A percentile compares a stretch with the other conserved stretches of the same genome.
Conservation (phyloP, 352 stramenopile species). For the Phytophthora sojae region DNA sequence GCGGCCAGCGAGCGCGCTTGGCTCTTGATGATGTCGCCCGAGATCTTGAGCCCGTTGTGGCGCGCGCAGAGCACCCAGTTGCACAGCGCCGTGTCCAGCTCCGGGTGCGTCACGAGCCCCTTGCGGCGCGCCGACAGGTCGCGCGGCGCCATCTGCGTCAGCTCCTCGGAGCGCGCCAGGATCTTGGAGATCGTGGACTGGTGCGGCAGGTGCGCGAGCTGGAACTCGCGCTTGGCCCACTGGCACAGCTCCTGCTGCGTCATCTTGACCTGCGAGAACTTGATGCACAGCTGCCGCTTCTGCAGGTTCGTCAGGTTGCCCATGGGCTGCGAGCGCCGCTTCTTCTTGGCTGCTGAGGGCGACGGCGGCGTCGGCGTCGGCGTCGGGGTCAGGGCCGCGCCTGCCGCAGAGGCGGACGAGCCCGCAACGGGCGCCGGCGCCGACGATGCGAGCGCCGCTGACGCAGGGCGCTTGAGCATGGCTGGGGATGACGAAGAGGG, state of each 20-base stretch:
- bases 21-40: conserved; percentile 70
- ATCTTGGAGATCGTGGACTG: conserved; percentile 79
- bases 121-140: conserved; percentile 49
- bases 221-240: conserved; percentile 70
- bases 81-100: conserved; percentile 67
- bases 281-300: conserved; percentile 67
- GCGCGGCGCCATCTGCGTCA: conserved; percentile 58
- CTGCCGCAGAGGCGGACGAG: not conserved
- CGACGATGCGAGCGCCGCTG: conserved; percentile 5
- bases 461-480: conserved; percentile 37
- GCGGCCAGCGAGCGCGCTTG: conserved; percentile 51
- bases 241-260: conserved; percentile 70
- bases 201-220: conserved; percentile 58
- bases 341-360: conserved; percentile 38
- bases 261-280: conserved; percentile 65
- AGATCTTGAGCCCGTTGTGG: conserved; percentile 60
- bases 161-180: conserved; percentile 49
- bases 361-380: conserved; percentile 13
- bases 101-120: conserved; percentile 57
- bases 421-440: not conserved
- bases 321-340: conserved; percentile 56
- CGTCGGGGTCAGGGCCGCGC: conserved; percentile 6
- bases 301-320: conserved; percentile 71
- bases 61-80: conserved; percentile 67
- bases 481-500: conserved; percentile 29